Percentiles rank a stretch among this genome's conserved stretches.
Evolutionary conservation across 306 rosid genomes (phyloP).

Genomic region (Prunus davidiana): DNA sequence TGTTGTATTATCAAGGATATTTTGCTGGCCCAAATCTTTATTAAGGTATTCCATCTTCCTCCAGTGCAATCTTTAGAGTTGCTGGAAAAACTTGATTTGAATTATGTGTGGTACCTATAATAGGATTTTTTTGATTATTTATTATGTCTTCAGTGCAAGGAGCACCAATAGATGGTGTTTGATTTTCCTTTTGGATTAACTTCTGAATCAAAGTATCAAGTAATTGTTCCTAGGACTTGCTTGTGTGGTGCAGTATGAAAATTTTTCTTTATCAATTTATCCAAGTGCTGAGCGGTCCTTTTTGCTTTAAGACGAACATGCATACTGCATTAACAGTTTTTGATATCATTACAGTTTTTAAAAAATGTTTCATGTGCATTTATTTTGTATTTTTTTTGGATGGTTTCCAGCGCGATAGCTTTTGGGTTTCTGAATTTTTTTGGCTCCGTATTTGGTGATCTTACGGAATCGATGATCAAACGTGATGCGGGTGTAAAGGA

Average conservation of each 20-base stretch:
- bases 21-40: conserved; percentile 83
- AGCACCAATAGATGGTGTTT: neutral
- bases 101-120: neutral
- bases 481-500: conserved; percentile 98
- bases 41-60: conserved; percentile 51
- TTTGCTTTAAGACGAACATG: neutral
- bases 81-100: neutral
- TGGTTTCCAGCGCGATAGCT: conserved; percentile 58
- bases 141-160: neutral
- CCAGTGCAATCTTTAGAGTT: neutral
- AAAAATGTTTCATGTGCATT: neutral
- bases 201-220: no score
- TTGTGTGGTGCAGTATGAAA: no score
- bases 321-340: neutral
- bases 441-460: conserved; percentile 90
- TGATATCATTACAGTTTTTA: neutral
- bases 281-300: neutral
- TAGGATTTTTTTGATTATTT: neutral
- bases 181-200: no score
- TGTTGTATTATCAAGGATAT: conserved; percentile 53
- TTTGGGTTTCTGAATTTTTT: conserved; percentile 82
- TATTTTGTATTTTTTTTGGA: conserved; percentile 3
- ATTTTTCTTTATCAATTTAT: no score
- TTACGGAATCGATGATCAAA: conserved; percentile 97
- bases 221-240: no score